Percentiles rank a stretch among this genome's conserved stretches.
Evolutionary conservation across 495 filamentous ascomycete species (phyloP).

Genomic region (Aspergillus panamensis): DNA sequence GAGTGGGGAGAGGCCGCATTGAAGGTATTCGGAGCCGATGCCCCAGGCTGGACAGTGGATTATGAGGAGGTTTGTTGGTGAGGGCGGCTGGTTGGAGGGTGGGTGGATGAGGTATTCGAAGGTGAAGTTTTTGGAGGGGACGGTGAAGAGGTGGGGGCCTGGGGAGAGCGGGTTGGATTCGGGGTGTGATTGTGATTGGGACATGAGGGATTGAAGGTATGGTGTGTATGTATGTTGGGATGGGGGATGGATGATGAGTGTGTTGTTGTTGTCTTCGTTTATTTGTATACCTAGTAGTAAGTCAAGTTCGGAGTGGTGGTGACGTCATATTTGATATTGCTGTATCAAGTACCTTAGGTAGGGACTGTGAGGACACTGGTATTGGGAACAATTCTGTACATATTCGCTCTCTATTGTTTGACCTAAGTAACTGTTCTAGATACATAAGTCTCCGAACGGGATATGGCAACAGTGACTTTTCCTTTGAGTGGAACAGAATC

Average conservation of each 20-base stretch:
- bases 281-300: background rate
- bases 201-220: too few species aligned
- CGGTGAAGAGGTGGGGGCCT: conserved; percentile 25
- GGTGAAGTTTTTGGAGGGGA: conserved; percentile 11
- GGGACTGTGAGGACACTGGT: background rate
- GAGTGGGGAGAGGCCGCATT: conserved; percentile 16
- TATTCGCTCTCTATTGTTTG: background rate
- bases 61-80: conserved; percentile 8
- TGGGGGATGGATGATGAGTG: background rate
- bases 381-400: background rate
- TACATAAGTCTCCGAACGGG: background rate
- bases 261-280: background rate
- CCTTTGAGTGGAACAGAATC: background rate
- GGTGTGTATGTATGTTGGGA: too few species aligned
- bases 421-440: background rate
- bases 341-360: background rate
- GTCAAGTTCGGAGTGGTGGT: background rate
- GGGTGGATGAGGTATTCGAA: conserved; percentile 21
- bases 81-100: background rate
- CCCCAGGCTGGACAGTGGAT: conserved; percentile 26
- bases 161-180: conserved; percentile 16
- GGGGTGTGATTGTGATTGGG: too few species aligned
- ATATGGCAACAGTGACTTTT: background rate
- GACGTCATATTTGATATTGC: background rate
- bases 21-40: conserved; percentile 20